Evolutionary conservation across 345 rosid species (phyloP).

Genomic region (Erysimum cheiranthoides): DNA sequence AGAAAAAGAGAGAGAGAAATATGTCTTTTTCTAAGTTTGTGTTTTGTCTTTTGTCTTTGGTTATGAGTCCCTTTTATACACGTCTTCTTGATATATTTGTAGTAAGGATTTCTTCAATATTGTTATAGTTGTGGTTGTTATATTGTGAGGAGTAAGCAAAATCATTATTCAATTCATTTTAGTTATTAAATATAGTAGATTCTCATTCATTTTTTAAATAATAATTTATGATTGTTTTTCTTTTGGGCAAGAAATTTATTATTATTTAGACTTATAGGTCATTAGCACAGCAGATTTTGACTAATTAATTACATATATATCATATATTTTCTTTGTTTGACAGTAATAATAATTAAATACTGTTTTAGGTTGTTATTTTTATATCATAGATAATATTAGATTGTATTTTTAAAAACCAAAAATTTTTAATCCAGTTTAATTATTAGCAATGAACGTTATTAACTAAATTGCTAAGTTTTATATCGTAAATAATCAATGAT

Average conservation of each 20-base stretch:
- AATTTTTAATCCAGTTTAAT: not conserved
- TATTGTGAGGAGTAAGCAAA: not conserved
- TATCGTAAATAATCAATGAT: not conserved
- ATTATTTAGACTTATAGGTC: not conserved
- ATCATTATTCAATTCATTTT: not conserved
- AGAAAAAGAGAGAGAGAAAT: not conserved
- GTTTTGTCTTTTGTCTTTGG: constrained; percentile 1
- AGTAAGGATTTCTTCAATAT: not conserved
- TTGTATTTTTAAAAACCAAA: not conserved
- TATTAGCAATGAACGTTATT: not conserved
- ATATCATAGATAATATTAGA: not conserved
- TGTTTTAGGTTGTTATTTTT: not conserved
- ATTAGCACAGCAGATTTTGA: not conserved
- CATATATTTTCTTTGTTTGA: not conserved
- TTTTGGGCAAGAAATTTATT: not conserved
- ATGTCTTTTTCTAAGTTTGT: not conserved
- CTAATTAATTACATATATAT: not conserved
- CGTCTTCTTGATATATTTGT: not conserved
- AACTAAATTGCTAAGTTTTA: not conserved
- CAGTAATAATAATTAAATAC: not conserved
- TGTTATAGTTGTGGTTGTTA: not conserved
- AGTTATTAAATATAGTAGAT: not conserved
- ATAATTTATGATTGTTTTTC: too few relatives aligned
- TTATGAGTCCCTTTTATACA: not conserved
- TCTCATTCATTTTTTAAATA: not conserved